Evolutionary conservation across 129 eudicot genomes (phyloP), one percentile per base, ranked within the genome.

Genomic region (Escallonia rubra): DNA sequence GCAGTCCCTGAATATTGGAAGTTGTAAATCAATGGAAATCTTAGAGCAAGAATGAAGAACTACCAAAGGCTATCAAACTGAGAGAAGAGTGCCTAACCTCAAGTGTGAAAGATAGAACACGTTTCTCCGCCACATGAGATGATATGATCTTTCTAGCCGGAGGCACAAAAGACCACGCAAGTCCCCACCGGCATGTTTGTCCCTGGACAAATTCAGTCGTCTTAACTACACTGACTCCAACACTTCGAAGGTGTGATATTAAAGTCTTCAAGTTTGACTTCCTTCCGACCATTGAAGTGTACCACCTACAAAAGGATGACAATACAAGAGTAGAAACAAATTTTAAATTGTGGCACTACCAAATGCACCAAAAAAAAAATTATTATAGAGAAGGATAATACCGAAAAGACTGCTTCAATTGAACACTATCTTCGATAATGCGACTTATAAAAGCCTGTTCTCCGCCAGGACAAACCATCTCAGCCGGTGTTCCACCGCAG

Each of bases 121-220:
- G 80, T 65, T 81, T 78, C 23, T 70, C 67, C 4, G 73, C 61
- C 72, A 76, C 79, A 41, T 72, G 80, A 57, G 83, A 78, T 11
- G 87, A 74, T 61, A 85, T 64, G 44, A 76, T 66, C 74, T 84
- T 93, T 67, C 64, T 88, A 8, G 73, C 56, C 65, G 91, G 79
- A 82, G 95, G 88, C 59, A 89, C 45, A 80, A 89, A 93, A 56
- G 99, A 93, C 99, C 99, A 93, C 2, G 96, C 99, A 70, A 93
- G 88, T 57, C 99, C 99, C 99, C 99, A 93, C 48, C 96, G 74
- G 66, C 82, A 78, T 57, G 99, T 93, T 76, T 87, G 87, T 69
- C 99, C 99, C 77, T 93, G 99, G 72, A 93, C 99, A 73, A 93
- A 89, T 73, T 93, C 99, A 43, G 99, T 93, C 23, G 95, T 84